Evolutionary conservation across 306 rosid species (phyloP).

Genomic region (Clitoria ternatea): DNA sequence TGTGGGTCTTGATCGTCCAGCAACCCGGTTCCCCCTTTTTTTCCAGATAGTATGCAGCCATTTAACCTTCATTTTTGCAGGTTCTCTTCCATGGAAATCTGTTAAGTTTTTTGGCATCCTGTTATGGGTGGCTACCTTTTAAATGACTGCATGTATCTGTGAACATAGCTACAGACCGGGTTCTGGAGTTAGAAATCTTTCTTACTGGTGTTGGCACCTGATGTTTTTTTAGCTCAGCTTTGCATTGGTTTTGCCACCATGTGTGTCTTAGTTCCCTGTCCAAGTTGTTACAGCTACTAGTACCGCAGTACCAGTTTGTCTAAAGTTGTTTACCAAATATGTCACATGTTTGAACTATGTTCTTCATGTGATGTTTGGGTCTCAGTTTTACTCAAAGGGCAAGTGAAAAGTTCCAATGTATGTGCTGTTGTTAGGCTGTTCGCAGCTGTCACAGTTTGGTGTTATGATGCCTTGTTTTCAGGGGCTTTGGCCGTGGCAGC

Average conservation of each 20-base stretch:
- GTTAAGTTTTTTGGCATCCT: constrained; percentile 60
- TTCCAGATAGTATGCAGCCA: constrained; percentile 54
- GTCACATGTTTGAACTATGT: constrained; percentile 28
- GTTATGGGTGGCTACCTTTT: constrained; percentile 34
- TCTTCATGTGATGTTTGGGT: constrained; percentile 58
- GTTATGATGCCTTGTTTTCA: constrained; percentile 53
- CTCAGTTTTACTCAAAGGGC: constrained; percentile 49
- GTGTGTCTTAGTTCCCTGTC: constrained; percentile 34
- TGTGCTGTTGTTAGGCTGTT: constrained; percentile 26
- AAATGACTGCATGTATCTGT: constrained; percentile 54
- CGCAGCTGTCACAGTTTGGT: constrained; percentile 42
- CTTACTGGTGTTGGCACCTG: constrained; percentile 43
- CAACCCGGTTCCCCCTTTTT: constrained; percentile 49
- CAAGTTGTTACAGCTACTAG: constrained; percentile 17
- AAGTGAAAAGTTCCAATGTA: constrained; percentile 18
- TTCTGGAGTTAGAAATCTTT: constrained; percentile 47
- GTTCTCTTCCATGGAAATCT: constrained; percentile 49
- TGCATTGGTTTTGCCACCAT: constrained; percentile 38
- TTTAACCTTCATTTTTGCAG: constrained; percentile 56
- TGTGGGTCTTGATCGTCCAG: constrained; percentile 58
- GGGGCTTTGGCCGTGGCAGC: constrained; percentile 90
- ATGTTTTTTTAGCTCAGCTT: constrained; percentile 45
- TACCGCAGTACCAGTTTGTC: constrained; percentile 30
- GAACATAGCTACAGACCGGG: constrained; percentile 45
- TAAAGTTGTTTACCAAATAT: constrained; percentile 43